phyloP scores from a whole-genome alignment of 768 basidiomycete species.

The Boletus vermiculosoides region DNA sequence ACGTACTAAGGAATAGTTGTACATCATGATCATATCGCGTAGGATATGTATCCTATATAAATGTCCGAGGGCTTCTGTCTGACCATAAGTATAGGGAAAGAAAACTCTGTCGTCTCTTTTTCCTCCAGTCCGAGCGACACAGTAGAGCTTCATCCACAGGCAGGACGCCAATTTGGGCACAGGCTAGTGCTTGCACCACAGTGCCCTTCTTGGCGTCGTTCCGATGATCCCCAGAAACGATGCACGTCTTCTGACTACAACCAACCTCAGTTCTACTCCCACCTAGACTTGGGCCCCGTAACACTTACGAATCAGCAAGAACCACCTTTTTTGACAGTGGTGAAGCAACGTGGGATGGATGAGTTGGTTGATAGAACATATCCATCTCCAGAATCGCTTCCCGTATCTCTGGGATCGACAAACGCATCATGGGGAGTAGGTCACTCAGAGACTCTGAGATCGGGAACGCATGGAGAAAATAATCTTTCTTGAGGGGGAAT shows the following conservation, averaged over 20 bases:
- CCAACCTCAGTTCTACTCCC: not conserved
- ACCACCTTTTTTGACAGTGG: not conserved
- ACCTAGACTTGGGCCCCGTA: too few species aligned
- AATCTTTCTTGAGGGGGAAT: slow-evolving; percentile 2
- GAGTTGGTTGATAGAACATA: slow-evolving; percentile 5
- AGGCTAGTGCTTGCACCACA: too few species aligned
- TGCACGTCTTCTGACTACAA: slow-evolving; percentile 10
- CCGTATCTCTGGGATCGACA: slow-evolving; percentile 17
- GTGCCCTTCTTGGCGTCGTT: not conserved
- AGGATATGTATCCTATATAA: too few species aligned
- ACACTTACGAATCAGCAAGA: slow-evolving; percentile 10
- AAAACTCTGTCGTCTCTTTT: too few species aligned
- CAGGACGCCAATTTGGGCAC: too few species aligned
- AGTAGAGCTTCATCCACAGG: too few species aligned
- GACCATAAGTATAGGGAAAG: too few species aligned
- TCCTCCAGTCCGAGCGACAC: too few species aligned
- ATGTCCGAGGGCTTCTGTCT: too few species aligned
- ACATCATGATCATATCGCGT: too few species aligned
- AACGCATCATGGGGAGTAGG: slow-evolving; percentile 7
- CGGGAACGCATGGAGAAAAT: not conserved
- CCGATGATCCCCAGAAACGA: not conserved
- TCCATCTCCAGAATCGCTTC: slow-evolving; percentile 12
- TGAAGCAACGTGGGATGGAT: too few species aligned
- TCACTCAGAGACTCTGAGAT: slow-evolving; percentile 10
- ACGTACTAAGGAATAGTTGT: too few species aligned